Evolutionary conservation across 2,329 filamentous ascomycete species (phyloP), one percentile per base, ranked within the genome.

Genomic region (Pezicula radicicola): DNA sequence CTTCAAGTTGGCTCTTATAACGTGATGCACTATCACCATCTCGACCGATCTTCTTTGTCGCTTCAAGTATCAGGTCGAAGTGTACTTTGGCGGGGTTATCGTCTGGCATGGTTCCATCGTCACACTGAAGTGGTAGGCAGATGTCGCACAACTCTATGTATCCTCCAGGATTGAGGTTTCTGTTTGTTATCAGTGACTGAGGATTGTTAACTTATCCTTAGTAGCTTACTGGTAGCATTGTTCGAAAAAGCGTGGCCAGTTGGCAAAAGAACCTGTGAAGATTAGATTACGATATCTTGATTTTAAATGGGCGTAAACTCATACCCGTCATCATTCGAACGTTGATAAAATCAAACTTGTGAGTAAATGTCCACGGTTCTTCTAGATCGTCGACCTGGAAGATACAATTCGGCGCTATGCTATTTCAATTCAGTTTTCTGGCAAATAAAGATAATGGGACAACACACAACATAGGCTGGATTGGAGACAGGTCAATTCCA

Each of bases 371-470:
- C 78, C 77, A 81, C 5, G 71, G 65, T 50, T 74, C 67, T 57
- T 77, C 73, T 10, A 75, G 67, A 57, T 80, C 76, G 55, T 79
- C 76, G 13, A 80, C 68, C 41, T 77, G 61, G 61, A 79, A 80
- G 16, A 68, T 68, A 27, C 77, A 66, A 55, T 79, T 79, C 16
- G 74, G 72, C 21, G 76, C 76, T 4, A 78, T 69, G 33, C 42
- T 45, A 45, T 15, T 12, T 30, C 10, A 9, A 12, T 8, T 30
- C 7, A 30, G 28, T 12, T 30, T 30, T 30, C 3, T 21, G 28
- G 2, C 7, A 30, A 9, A 30, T 30, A 30, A 30, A 30, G 28
- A 30, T 30, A 9, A 9, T 12, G 28, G 28, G 28, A 9, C 7
- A 30, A 8, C 28, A 12, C 7, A 30, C 28, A 30, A 30, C 28